Base-by-base conservation (phyloP, 768 basidiomycete species). In the Pleurotus cornucopiae region DNA sequence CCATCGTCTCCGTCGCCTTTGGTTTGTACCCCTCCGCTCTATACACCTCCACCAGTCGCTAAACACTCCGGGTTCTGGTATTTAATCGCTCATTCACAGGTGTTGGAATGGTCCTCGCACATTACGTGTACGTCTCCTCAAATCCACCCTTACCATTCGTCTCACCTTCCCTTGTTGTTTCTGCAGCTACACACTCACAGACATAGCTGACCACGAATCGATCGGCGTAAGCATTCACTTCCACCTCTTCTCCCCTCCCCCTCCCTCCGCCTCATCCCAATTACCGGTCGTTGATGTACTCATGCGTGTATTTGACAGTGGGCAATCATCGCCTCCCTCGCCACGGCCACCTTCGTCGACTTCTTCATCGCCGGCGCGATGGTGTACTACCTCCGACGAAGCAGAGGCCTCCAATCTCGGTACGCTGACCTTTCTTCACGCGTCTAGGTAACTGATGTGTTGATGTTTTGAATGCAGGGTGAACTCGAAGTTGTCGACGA, bases 321-420 rank as follows among this genome's bases (percentile, higher is more conserved):
- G 48, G 21, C 48, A n/a, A 49, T 49, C 48, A 49, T 49, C 48
- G 34, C 48, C 13, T 49, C 26, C 25, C 30, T 49, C 48, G 48
- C 48, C 13, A 49, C 48, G 4, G 48, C 48, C 14, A 49, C 48
- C 13, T 49, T 49, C n/a, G 48, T 49, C 25, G 48, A 49, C 30
- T 49, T 49, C 26, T 26, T 49, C 11, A 49, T 49, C 14, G 48
- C 48, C 0, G 30, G 30, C 13, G 48, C 48, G 11, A 49, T 49
- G 48, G 48, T 49, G 6, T 49, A 49, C 48, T 49, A 49, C 48
- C 25, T 49, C 14, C 48, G 48, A 0, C 30, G 21, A 0, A 18
- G 16, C 14, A 26, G 48, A 9, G 48, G 48, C 4, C 48, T 49
- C 2, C 48, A 49, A n/a, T 16, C 6, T 5, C 48, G 30, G 30